These are phyloP conservation scores for Erodium maritimum DNA, from an alignment of 345 rosid genomes.

Conservation along the genomic window DNA sequence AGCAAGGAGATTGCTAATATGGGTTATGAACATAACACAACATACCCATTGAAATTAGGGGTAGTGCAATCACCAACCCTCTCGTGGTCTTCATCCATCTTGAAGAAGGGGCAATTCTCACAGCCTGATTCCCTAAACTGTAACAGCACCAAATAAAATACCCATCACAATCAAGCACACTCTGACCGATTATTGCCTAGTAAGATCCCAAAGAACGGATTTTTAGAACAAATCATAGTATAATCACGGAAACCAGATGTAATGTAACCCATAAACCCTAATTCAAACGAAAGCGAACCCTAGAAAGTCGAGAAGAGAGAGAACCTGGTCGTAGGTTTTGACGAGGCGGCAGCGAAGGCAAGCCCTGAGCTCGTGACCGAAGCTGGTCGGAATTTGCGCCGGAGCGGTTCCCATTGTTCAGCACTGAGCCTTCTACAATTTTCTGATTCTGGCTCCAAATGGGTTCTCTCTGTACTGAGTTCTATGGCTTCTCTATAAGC, in stretches of 20 bases:
- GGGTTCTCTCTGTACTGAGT: not conserved
- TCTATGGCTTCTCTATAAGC: not conserved
- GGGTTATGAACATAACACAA: not conserved
- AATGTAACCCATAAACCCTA: not conserved
- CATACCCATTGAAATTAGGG: conserved; percentile 71
- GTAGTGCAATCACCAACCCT: conserved; percentile 80
- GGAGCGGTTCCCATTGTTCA: conserved; percentile 10
- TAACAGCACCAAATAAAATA: not conserved
- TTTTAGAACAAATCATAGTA: not conserved
- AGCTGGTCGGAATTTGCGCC: conserved; percentile 90
- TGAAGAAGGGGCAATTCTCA: conserved; percentile 76
- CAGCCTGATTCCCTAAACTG: conserved; percentile 58
- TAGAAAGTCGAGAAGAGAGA: not conserved
- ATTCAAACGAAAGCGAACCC: not conserved
- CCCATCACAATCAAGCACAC: not conserved
- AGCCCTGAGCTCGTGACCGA: conserved; percentile 80
- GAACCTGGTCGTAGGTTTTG: conserved; percentile 80
- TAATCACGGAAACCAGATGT: not conserved
- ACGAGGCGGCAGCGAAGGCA: conserved; percentile 84
- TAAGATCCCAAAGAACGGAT: too few species aligned
- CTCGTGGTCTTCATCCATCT: conserved; percentile 81
- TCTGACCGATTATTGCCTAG: too few species aligned
- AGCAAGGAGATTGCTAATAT: too few species aligned
- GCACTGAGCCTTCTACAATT: not conserved
- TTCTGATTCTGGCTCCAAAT: not conserved